Percentiles rank a stretch among this genome's conserved stretches.
Evolutionary conservation across 805 yeast genomes (phyloP).

Genomic region (Cyberlindnera nakhonratchasimensis): DNA sequence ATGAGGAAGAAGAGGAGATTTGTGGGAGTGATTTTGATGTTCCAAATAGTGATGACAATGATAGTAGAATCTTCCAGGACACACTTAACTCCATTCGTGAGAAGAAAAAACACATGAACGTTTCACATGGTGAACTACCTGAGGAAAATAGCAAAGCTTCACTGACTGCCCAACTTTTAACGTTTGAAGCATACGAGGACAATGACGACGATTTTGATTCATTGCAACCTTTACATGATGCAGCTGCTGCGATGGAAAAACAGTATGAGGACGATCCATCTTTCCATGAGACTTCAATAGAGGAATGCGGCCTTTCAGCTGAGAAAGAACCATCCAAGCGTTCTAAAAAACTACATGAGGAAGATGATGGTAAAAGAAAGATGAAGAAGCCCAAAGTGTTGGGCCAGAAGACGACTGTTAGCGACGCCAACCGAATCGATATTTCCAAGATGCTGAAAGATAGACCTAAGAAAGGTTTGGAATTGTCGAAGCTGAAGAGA

Average conservation of each 20-base stretch:
- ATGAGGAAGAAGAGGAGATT: conserved; percentile 14
- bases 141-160: background rate
- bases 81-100: conserved; percentile 2
- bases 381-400: background rate
- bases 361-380: background rate
- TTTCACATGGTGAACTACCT: background rate
- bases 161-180: conserved; percentile 5
- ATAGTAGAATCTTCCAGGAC: conserved; percentile 9
- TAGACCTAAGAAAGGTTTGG: conserved; percentile 7
- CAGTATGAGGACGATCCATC: conserved; percentile 20
- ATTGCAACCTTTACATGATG: conserved; percentile 5
- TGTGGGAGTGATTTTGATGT: conserved; percentile 10
- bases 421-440: conserved; percentile 14
- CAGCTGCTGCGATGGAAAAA: conserved; percentile 17
- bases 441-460: conserved; percentile 21
- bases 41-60: conserved; percentile 13
- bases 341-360: conserved; percentile 3
- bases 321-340: too few species aligned
- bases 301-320: background rate
- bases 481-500: conserved; percentile 1
- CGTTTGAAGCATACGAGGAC: conserved; percentile 18
- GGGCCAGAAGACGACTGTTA: background rate
- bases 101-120: background rate
- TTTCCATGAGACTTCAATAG: background rate
- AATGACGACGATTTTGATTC: conserved; percentile 6